These are phyloP conservation scores for Fusarium sublunatum DNA, from an alignment of 2,329 filamentous ascomycete species.

Conservation along the genomic window DNA sequence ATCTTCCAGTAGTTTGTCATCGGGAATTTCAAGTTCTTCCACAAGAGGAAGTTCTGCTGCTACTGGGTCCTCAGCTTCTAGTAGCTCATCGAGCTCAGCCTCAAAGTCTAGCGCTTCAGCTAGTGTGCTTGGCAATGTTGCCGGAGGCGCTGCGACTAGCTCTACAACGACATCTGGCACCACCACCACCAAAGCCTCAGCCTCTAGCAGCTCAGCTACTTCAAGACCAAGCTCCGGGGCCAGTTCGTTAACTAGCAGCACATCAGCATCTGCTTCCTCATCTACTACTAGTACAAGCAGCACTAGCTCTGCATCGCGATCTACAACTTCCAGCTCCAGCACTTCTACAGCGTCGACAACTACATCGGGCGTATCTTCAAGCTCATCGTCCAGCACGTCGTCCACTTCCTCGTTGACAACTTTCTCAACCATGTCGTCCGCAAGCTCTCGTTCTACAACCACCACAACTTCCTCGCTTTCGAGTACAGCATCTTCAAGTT, in stretches of 20 bases:
- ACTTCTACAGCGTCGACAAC: not conserved
- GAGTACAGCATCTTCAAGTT: not conserved
- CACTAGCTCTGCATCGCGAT: not conserved
- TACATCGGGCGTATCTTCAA: not conserved
- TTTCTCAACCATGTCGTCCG: conserved; percentile 1
- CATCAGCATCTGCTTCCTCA: not conserved
- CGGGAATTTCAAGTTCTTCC: accelerated
- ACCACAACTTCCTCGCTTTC: not conserved
- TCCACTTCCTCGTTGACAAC: conserved; percentile 8
- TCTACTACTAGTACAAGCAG: not conserved
- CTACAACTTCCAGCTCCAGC: not conserved
- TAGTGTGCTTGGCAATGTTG: not conserved
- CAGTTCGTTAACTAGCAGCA: not conserved
- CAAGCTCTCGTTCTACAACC: not conserved
- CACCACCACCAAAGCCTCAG: not conserved
- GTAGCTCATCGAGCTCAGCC: not conserved
- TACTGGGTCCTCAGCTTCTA: accelerated
- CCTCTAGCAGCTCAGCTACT: accelerated
- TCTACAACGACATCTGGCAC: not conserved
- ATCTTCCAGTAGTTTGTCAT: not conserved
- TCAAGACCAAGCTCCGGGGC: not conserved
- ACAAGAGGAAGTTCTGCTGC: not conserved
- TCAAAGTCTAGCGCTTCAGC: not conserved
- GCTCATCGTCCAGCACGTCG: not conserved
- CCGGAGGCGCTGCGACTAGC: not conserved